Evolutionary conservation across 139 green algal genomes (phyloP).

Genomic region (Micractinium sp.): DNA sequence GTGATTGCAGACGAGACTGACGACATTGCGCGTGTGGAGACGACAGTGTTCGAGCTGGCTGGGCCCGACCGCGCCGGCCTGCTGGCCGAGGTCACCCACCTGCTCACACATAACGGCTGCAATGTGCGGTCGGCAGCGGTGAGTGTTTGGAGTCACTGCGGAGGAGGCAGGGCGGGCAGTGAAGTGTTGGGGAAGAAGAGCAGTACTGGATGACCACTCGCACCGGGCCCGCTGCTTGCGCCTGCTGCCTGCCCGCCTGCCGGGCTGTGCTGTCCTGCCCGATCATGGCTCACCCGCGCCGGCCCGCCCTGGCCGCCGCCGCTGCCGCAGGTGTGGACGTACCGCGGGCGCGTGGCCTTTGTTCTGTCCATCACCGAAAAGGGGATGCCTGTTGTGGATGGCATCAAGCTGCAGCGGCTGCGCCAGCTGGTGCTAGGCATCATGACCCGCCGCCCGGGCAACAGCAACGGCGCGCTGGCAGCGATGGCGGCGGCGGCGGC

Average conservation of each 20-base stretch:
- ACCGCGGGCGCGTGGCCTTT: slow-evolving; percentile 76
- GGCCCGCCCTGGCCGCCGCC: neutral
- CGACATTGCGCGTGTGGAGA: slow-evolving; percentile 42
- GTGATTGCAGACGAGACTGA: slow-evolving; percentile 51
- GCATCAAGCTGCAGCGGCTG: slow-evolving; percentile 67
- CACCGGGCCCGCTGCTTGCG: no score
- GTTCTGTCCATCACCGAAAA: slow-evolving; percentile 84
- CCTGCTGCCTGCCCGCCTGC: neutral
- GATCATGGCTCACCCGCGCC: neutral
- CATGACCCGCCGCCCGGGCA: slow-evolving; percentile 52
- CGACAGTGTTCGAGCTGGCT: slow-evolving; percentile 90
- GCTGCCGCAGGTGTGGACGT: slow-evolving; percentile 83
- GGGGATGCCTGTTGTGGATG: slow-evolving; percentile 65
- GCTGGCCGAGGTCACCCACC: slow-evolving; percentile 82
- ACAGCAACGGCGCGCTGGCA: slow-evolving; percentile 10
- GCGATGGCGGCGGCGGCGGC: neutral
- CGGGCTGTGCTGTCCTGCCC: neutral
- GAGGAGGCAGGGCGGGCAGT: neutral
- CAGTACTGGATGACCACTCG: no score
- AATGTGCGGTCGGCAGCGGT: slow-evolving; percentile 86
- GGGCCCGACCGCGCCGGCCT: slow-evolving; percentile 84
- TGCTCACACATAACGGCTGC: slow-evolving; percentile 84
- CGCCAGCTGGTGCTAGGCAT: slow-evolving; percentile 74
- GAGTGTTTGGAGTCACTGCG: slow-evolving; percentile 23
- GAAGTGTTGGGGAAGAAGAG: neutral